Base-by-base conservation (phyloP, 768 basidiomycete genomes). In the Tephrocybe sp. region DNA sequence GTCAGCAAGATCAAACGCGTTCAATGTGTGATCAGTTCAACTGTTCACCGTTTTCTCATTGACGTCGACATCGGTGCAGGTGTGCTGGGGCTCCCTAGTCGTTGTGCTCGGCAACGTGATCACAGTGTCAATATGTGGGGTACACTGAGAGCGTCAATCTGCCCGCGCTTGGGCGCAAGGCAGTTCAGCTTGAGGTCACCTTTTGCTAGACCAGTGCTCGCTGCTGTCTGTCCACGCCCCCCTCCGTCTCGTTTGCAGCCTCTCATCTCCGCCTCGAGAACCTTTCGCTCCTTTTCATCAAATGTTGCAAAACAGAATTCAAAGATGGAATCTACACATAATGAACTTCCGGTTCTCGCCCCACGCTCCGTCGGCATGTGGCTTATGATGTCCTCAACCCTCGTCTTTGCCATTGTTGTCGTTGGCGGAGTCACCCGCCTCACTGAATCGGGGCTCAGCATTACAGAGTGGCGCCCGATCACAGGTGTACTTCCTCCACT, bases 381-480 rank as follows among this genome's bases (percentile, higher is more conserved):
- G 93, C 81, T 99, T 15, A 77, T 95, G 62, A 65, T 80, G 45
- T 95, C 93, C 14, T 89, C 93, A 0, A 83, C 81, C 4, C 74
- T 99, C 26, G 93, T 96, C 20, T 88, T 98, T 58, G 86, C 85
- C 17, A 91, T 99, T 64, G 85, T 98, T 60, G 87, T 98, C 47
- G 90, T 99, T 4, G 97, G 97, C 24, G 97, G 96, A 8, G 81
- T 99, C 53, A 99, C 97, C 2, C 88, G 97, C 37, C 80, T 99
- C 53, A 99, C 97, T 1, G 97, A 99, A 70, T 96, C 93, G 14
- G 97, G 97, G 12, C 74, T 99, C 53, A 95, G 93, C 66, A 99
- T 99, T 67, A 97, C 94, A 20, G 97, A 99, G 77, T 99, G 97
- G 97, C 79, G 81, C 45, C 94, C 96, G 11, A 84, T 98, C 48